phyloP scores from a whole-genome alignment of 2,329 filamentous ascomycete genomes.

The Cladosporium sp. region DNA sequence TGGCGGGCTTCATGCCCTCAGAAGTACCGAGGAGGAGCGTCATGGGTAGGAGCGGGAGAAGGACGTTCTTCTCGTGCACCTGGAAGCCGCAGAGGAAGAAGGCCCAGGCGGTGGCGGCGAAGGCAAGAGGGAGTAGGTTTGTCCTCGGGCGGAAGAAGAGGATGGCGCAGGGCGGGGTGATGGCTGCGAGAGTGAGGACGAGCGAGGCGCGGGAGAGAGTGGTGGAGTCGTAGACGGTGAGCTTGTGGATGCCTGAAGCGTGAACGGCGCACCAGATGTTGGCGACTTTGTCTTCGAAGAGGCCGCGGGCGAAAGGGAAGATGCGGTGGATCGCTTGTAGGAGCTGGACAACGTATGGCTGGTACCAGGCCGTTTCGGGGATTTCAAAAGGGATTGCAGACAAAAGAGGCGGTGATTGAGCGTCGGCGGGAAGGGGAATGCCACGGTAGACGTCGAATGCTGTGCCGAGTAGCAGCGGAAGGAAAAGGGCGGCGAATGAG shows the following conservation, averaged over 20 bases:
- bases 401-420: conserved; percentile 49
- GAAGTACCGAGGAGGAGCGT: conserved; percentile 75
- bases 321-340: conserved; percentile 83
- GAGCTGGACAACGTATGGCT: conserved; percentile 69
- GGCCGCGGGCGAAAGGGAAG: conserved; percentile 88
- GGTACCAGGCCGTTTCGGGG: conserved; percentile 59
- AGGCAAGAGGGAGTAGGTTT: conserved; percentile 68
- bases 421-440: conserved; percentile 51
- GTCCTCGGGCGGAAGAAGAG: conserved; percentile 74
- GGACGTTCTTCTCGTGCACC: conserved; percentile 95
- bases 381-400: conserved; percentile 57
- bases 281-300: conserved; percentile 98
- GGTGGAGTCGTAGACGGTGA: conserved; percentile 64
- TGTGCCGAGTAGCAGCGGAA: conserved; percentile 68
- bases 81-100: conserved; percentile 98
- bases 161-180: conserved; percentile 70
- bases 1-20: conserved; percentile 68
- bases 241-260: conserved; percentile 67
- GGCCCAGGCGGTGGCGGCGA: conserved; percentile 84
- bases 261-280: conserved; percentile 97
- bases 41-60: conserved; percentile 89
- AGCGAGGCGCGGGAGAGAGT: conserved; percentile 73
- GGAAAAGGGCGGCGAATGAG: conserved; percentile 68
- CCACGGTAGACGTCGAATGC: conserved; percentile 61
- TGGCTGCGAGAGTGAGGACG: conserved; percentile 65